Evolutionary conservation across 306 rosid species (phyloP).

Genomic region (Trifolium fragiferum): DNA sequence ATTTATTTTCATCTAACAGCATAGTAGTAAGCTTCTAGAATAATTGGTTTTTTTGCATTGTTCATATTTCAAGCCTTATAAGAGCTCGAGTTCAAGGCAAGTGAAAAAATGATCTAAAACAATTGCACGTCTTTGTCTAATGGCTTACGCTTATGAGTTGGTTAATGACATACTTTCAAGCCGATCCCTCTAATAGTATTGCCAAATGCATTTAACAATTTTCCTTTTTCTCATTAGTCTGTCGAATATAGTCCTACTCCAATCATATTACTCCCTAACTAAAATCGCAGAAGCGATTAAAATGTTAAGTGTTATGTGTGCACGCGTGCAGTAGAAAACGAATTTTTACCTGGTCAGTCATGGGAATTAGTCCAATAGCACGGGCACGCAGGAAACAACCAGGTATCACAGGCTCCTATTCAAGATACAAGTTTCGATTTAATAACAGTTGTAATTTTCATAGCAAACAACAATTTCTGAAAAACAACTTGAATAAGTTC

Average conservation of each 20-base stretch:
- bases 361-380: conserved; percentile 91
- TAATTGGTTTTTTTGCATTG: background rate
- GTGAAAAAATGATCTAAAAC: background rate
- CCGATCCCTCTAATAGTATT: background rate
- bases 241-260: background rate
- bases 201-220: background rate
- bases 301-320: background rate
- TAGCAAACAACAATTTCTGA: background rate
- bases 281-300: background rate
- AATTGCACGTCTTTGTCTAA: background rate
- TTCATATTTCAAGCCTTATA: background rate
- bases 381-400: conserved; percentile 96
- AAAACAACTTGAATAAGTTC: conserved; percentile 9
- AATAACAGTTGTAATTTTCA: conserved; percentile 15
- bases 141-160: background rate
- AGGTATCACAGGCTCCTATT: conserved; percentile 83
- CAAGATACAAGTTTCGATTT: conserved; percentile 28
- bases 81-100: no score
- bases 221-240: background rate
- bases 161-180: background rate
- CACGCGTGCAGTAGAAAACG: background rate
- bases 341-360: conserved; percentile 82
- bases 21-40: background rate
- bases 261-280: background rate
- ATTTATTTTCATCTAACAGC: conserved; percentile 7